Percentiles rank a stretch among this genome's conserved stretches.
These are phyloP conservation scores for Nakazawaea ernobii DNA, from an alignment of 805 yeast species.

Conservation along the genomic window DNA sequence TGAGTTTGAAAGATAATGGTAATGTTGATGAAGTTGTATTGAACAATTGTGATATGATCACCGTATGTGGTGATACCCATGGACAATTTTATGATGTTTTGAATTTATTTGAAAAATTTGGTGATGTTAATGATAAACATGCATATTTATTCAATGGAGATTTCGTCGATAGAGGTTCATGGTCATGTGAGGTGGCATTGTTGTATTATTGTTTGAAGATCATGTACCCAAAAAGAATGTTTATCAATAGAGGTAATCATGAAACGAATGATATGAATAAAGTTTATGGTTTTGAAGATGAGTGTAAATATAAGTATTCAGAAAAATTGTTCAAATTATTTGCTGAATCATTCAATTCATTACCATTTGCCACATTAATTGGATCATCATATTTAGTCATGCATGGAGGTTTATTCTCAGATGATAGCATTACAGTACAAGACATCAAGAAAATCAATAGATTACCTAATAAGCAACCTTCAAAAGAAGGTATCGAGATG, in stretches of 20 bases:
- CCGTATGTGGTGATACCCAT: conserved; percentile 96
- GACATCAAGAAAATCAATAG: conserved; percentile 72
- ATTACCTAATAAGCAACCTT: conserved; percentile 70
- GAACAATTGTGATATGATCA: conserved; percentile 43
- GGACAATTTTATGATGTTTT: conserved; percentile 92
- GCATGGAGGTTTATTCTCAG: conserved; percentile 93
- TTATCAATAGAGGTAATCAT: conserved; percentile 90
- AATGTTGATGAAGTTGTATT: conserved; percentile 41
- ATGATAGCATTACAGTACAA: conserved; percentile 61
- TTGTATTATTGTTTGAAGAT: conserved; percentile 72
- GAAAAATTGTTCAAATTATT: conserved; percentile 77
- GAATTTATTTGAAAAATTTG: conserved; percentile 70
- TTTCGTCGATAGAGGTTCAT: conserved; percentile 95
- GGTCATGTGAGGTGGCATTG: conserved; percentile 96
- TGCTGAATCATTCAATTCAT: conserved; percentile 75
- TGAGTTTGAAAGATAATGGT: conserved; percentile 35
- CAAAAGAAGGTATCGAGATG: conserved; percentile 90
- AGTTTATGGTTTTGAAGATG: conserved; percentile 94
- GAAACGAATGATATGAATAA: conserved; percentile 96
- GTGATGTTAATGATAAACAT: conserved; percentile 61
- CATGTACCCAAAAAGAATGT: conserved; percentile 63
- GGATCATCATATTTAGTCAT: conserved; percentile 77
- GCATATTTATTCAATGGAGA: conserved; percentile 91
- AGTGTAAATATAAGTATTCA: conserved; percentile 85
- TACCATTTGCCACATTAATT: conserved; percentile 82